A percentile compares a stretch with the other conserved stretches of the same genome.
phyloP scores from a whole-genome alignment of 2,329 filamentous ascomycete genomes.

The Zasmidium cellare region DNA sequence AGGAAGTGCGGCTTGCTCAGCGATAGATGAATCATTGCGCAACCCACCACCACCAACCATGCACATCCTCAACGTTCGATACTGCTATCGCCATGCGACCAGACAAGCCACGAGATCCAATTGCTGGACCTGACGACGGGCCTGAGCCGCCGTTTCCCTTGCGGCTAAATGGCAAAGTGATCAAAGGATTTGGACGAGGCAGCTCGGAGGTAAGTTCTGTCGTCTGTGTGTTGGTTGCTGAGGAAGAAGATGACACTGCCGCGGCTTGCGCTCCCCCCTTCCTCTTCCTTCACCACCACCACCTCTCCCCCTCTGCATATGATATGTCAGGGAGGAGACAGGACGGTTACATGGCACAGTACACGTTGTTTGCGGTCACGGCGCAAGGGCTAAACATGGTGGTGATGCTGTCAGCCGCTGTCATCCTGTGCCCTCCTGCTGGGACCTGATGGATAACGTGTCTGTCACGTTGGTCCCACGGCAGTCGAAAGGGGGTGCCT shows the following conservation, averaged over 20 bases:
- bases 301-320: background rate
- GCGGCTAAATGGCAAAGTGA: constrained; percentile 79
- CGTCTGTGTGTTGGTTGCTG: background rate
- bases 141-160: constrained; percentile 80
- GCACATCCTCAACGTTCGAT: background rate
- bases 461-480: constrained; percentile 18
- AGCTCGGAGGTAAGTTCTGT: constrained; percentile 72
- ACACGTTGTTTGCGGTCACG: background rate
- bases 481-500: background rate
- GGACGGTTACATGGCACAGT: too few relatives aligned
- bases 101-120: constrained; percentile 60
- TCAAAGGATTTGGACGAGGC: constrained; percentile 89
- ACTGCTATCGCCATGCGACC: constrained; percentile 35
- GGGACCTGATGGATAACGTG: constrained; percentile 9
- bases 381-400: background rate
- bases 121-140: constrained; percentile 72
- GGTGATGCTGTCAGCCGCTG: constrained; percentile 5
- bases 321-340: too few relatives aligned
- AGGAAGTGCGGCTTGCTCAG: background rate
- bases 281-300: background rate
- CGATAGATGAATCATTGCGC: constrained; percentile 1
- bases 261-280: background rate
- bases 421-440: constrained; percentile 14
- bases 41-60: background rate
- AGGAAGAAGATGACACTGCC: background rate